Base-by-base conservation (phyloP, 2,329 filamentous ascomycete species). In the Calonectria fujianensis region DNA sequence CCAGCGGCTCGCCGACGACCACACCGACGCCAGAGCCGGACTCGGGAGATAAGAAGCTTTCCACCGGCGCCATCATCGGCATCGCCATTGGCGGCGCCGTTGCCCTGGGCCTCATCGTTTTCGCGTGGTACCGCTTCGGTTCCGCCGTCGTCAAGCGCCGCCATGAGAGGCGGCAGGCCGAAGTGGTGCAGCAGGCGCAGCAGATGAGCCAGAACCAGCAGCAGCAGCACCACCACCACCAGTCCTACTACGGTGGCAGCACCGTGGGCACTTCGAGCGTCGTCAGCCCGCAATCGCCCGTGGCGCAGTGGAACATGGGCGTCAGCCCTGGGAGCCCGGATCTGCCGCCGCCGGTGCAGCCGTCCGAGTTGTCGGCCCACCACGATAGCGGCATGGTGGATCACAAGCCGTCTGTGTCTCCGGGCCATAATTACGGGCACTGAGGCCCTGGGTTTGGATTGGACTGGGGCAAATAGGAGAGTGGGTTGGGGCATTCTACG, bases 1-100 rank as follows among this genome's bases (percentile, higher is more conserved):
- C 48, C 9, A 66, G 48, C 29, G 16, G 10, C 13, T 70, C 45
- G 54, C 29, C 52, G 16, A 35, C 54, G n/a, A 3, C 45, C 10
- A 24, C 45, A 4, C 4, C 45, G 10, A 48, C 20, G 45, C 20
- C 45, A 3, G n/a, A 48, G 7, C 2, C 45, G 13, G 10, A 14
- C 7, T 13, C 63, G 8, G 39, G 29, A 27, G n/a, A 7, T 0
- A 64, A 24, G 13, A 37, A 29, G 29, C 71, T 73, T 54, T 82
- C 83, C 6, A 80, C 77, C 0, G 86, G 86, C 13, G 86, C 84
- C 11, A 86, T 88, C 41, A 83, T 80, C 1, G 87, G 87, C 45
- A 86, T 88, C 51, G 84, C 83, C 4, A 77, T 87, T 18, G 87
- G 83, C 9, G 80, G 82, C 29, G 81, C 73, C 0, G 76, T 79